These are phyloP conservation scores for Rubus idaeus DNA, from an alignment of 306 rosid species.

Conservation along the genomic window DNA sequence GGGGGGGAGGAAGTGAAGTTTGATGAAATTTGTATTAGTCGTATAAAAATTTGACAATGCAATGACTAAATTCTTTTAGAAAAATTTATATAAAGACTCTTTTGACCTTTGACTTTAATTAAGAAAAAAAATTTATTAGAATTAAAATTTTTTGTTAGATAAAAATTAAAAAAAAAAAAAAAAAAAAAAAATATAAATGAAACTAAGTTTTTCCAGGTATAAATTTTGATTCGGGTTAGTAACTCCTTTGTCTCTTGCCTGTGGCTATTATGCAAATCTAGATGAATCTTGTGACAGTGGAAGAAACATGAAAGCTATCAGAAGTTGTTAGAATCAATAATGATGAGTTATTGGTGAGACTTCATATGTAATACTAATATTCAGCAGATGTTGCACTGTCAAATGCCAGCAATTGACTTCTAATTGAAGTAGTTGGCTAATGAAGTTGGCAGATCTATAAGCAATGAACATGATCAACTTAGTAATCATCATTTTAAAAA, in stretches of 20 bases:
- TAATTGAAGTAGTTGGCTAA: slow-evolving; percentile 13
- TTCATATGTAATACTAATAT: background rate
- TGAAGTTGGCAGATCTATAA: background rate
- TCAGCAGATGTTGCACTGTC: slow-evolving; percentile 30
- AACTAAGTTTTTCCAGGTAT: too few species aligned
- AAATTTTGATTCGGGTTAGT: background rate
- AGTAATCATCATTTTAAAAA: background rate
- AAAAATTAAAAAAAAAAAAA: too few species aligned
- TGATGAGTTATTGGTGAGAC: slow-evolving; percentile 26
- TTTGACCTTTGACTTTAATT: too few species aligned
- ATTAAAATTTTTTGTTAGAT: too few species aligned
- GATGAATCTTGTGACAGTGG: background rate
- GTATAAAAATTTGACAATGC: too few species aligned
- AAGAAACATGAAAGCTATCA: background rate
- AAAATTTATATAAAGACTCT: too few species aligned
- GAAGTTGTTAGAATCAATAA: slow-evolving; percentile 33
- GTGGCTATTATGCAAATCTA: background rate
- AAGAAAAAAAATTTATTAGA: too few species aligned
- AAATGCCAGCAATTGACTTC: slow-evolving; percentile 41
- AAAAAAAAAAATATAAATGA: too few species aligned
- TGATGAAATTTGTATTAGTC: too few species aligned
- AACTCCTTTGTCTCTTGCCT: background rate
- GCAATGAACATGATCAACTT: background rate
- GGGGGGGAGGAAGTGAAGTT: too few species aligned
- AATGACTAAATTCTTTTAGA: too few species aligned